A percentile compares a stretch with the other conserved stretches of the same genome.
Evolutionary conservation across 2,329 filamentous ascomycete species (phyloP).

Genomic region (Penicillium palitans): DNA sequence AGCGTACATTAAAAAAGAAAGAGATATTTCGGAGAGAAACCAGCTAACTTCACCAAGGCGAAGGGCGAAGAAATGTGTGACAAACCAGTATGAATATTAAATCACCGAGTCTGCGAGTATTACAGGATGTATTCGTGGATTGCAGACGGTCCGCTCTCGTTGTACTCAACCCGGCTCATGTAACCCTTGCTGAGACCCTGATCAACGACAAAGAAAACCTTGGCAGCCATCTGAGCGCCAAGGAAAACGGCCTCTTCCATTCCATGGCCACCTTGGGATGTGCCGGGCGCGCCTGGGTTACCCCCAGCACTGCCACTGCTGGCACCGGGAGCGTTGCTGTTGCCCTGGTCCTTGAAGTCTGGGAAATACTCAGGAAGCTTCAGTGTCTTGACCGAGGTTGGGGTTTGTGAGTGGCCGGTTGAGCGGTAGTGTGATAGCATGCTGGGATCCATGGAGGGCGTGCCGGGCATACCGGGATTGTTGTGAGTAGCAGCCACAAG

Average conservation of each 20-base stretch:
- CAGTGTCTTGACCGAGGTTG: slow-evolving; percentile 77
- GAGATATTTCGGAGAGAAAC: slow-evolving; percentile 7
- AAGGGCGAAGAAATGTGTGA: background rate
- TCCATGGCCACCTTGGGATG: slow-evolving; percentile 42
- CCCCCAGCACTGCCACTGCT: slow-evolving; percentile 37
- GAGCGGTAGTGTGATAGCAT: slow-evolving; percentile 53
- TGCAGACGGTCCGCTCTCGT: slow-evolving; percentile 63
- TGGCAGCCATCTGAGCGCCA: slow-evolving; percentile 81
- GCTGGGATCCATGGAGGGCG: slow-evolving; percentile 37
- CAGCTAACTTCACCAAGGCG: slow-evolving; percentile 13
- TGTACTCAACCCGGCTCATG: slow-evolving; percentile 67
- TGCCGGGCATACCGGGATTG: slow-evolving; percentile 41
- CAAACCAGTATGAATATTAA: background rate
- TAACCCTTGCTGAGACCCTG: slow-evolving; percentile 67
- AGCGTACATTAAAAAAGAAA: slow-evolving; percentile 27
- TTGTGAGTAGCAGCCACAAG: slow-evolving; percentile 78
- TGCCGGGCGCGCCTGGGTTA: slow-evolving; percentile 36
- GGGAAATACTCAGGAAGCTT: slow-evolving; percentile 80
- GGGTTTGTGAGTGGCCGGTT: slow-evolving; percentile 69
- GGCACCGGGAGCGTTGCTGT: slow-evolving; percentile 36
- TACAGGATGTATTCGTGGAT: slow-evolving; percentile 59
- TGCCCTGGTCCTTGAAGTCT: slow-evolving; percentile 78
- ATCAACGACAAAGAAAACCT: slow-evolving; percentile 69
- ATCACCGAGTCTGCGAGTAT: slow-evolving; percentile 6
- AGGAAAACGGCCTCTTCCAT: slow-evolving; percentile 84